phyloP scores from a whole-genome alignment of 768 basidiomycete species.

The Naganishia vaughanmartiniae region DNA sequence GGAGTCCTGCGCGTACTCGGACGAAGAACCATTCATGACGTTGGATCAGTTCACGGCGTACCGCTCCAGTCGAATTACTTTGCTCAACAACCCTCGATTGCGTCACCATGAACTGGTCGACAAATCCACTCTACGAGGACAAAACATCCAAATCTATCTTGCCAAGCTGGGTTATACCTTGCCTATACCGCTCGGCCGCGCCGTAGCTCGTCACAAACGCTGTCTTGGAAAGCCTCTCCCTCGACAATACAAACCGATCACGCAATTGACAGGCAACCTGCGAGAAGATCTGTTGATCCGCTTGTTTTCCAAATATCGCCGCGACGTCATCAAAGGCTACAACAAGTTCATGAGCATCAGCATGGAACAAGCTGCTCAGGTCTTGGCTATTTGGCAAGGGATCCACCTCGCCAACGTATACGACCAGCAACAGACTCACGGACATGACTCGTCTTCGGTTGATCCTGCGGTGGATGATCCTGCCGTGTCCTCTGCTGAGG shows the following conservation, averaged over 20 bases:
- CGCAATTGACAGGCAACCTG: conserved; percentile 6
- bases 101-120: conserved; percentile 1
- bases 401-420: background rate
- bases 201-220: conserved; percentile 6
- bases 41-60: conserved; percentile 17
- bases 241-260: conserved; percentile 7
- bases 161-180: conserved; percentile 3
- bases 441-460: background rate
- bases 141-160: conserved; percentile 1
- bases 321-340: background rate
- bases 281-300: conserved; percentile 1
- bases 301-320: background rate
- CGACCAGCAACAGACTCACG: background rate
- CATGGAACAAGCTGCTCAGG: background rate
- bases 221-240: background rate
- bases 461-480: too few species aligned
- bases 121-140: background rate
- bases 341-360: background rate
- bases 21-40: conserved; percentile 13
- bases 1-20: background rate
- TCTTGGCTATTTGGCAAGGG: background rate
- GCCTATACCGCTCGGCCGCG: conserved; percentile 11
- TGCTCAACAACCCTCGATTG: background rate
- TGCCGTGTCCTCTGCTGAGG: too few species aligned
- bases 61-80: background rate